Evolutionary conservation across 2,329 filamentous ascomycete genomes (phyloP), one percentile per base, ranked within the genome.

Genomic region (Monilinia fructigena): DNA sequence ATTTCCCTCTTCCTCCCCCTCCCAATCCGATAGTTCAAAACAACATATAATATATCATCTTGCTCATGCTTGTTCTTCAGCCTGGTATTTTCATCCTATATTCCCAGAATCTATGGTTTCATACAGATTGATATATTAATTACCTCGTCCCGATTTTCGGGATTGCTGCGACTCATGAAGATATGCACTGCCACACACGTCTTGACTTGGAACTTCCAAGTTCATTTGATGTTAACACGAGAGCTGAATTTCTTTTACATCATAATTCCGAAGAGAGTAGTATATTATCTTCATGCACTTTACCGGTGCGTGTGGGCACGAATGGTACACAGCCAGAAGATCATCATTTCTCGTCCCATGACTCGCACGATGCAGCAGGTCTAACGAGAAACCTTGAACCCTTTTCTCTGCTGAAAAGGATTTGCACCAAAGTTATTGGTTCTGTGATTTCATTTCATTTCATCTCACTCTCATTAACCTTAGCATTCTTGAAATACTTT

Each of bases 251-350:
- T 26, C 8, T 26, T 50, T 50, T 38, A 23, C 31, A 26, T 28
- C n/a, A 61, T 50, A 26, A 38, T 20, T n/a, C 28, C 10, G 8
- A 50, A 50, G n/a, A 50, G 20, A 11, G 26, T 18, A 26, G 38
- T 50, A 38, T 47, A 59, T 60, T 60, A 35, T 48, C 56, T 35
- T 60, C 42, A 60, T 60, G 58, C 58, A 50, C 58, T 52, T 50
- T 26, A 26, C 16, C 31, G 35, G 7, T 23, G 45, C 45, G 20
- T 60, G 50, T 20, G 12, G 56, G 23, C 28, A 28, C 26, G 42
- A 35, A 50, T 35, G 7, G n/a, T 38, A 11, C 18, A 48, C 45
- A 26, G 26, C 50, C 14, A 50, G 28, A 50, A 26, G 20, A 60
- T 50, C 42, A 23, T 35, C n/a, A 11, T 23, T 35, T 23, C 1